Evolutionary conservation across 2,329 filamentous ascomycete species (phyloP), one percentile per base, ranked within the genome.

Genomic region (Aspergillus brunneoviolaceus): DNA sequence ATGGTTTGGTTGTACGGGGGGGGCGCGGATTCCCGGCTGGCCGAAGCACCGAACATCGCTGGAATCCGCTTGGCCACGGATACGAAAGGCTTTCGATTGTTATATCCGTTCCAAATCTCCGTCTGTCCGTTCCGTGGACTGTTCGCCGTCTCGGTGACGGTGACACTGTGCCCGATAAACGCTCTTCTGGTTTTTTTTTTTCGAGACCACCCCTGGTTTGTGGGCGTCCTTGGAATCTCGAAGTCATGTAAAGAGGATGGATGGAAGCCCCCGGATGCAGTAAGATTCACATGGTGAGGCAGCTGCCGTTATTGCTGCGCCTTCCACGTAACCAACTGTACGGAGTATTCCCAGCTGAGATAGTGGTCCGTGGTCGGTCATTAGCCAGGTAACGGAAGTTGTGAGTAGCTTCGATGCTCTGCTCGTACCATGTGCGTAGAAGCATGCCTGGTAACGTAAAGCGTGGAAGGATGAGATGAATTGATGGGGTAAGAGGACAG

Each of bases 11-110:
- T 2, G 50, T 48, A 51, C 52, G 39, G 39, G 39, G 19, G 39
- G 39, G 39, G 16, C 39, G 39, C 60, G 49, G 57, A 58, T 57
- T 27, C 25, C 60, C 57, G 60, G 52, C 29, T 42, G 52, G 25
- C 60, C 60, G 60, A 62, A 27, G 52, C 31, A 39, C 55, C 59
- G 59, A 61, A 42, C 51, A 16, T 58, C 54, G 51, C 29, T 60
- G 59, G 55, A 55, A 55, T 48, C 59, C 59, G 51, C 54, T 33
- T 25, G n/a, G 55, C 59, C 59, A 57, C 50, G 57, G 59, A 51
- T 39, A 52, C 35, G 5, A 9, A 45, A 45, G 39, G 39, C 6
- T 21, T 21, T 54, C 12, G 21, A 35, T 14, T 14, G 39, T 45
- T 45, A 14, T 47, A 45, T 45, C 51, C 27, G 27, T 47, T n/a